These are phyloP conservation scores for Erythrophleum fordii DNA, from an alignment of 306 rosid genomes.

Conservation along the genomic window DNA sequence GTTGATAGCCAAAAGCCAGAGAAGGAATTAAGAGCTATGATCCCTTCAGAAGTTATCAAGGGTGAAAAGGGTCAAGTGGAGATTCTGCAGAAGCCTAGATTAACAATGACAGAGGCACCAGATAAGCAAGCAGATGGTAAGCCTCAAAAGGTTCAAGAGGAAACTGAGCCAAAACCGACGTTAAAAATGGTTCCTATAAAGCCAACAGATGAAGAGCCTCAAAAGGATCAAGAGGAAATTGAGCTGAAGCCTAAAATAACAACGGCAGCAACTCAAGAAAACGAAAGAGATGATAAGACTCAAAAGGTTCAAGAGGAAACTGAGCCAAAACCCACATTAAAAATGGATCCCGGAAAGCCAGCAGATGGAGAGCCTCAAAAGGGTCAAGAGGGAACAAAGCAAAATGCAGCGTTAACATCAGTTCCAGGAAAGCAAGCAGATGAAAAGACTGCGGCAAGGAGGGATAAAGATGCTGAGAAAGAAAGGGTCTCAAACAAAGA, in stretches of 20 bases:
- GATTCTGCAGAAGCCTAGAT: not conserved
- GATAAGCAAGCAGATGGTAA: not conserved
- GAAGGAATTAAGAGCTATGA: constrained; percentile 9
- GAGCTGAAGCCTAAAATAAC: not conserved
- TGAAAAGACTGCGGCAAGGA: constrained; percentile 16
- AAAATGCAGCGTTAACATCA: not conserved
- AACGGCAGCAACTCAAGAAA: not conserved
- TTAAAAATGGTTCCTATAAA: not conserved
- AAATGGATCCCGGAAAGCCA: not conserved
- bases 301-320: constrained; percentile 36
- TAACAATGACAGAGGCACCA: not conserved
- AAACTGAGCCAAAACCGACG: constrained; percentile 29
- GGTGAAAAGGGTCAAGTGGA: constrained; percentile 25
- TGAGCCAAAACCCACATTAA: constrained; percentile 28
- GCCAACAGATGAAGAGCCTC: constrained; percentile 28
- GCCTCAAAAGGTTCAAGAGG: constrained; percentile 30
- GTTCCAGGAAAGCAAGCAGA: not conserved
- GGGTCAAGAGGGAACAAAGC: constrained; percentile 20
- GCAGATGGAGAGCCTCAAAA: constrained; percentile 20
- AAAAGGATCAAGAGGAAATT: constrained; percentile 20
- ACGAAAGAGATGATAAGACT: not conserved
- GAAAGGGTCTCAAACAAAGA: constrained; percentile 28
- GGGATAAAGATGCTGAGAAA: constrained; percentile 11
- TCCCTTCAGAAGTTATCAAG: too few species aligned
- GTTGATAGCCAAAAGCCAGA: constrained; percentile 5